Base-by-base conservation (phyloP, 352 stramenopile species). In the Globisporangium megalacanthum region DNA sequence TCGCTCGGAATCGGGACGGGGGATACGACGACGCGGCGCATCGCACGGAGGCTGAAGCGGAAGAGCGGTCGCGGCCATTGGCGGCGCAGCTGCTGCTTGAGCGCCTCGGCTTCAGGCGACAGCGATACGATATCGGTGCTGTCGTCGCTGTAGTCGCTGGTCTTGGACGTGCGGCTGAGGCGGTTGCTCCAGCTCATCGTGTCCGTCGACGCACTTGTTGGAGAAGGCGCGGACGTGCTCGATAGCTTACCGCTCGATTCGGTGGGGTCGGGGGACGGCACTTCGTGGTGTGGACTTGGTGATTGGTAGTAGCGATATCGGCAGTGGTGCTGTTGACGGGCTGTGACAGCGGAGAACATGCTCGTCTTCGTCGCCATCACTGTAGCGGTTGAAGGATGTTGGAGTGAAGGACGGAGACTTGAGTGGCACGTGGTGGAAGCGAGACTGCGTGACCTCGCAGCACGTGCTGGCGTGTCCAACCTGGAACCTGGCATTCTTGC, bases 1-100 rank as follows among this genome's bases (percentile, higher is more conserved):
- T 77, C 65, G 9, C 54, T 41, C 10, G 72, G 70, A 29, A 85
- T 75, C 54, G 74, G 53, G 46, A 83, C 68, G 9, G 75, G 75
- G 37, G 71, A 59, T 29, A 78, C 52, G 15, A 85, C 72, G 4
- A 80, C 61, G 42, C 62, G 64, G 35, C 64, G 58, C 44, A 85
- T 62, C 39, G 65, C 60, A 11, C 60, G 56, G 20, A 82, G 66
- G 44, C 64, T 71, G 58, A 85, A 85, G 47, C 66, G 67, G 31
- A 71, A 64, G 15, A 53, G 19, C 37, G 65, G 64, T 35, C 29
- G 36, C 4, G 61, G 61, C 49, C 61, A 63, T 35, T 39, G 59
- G 55, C 35, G 54, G 7, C 22, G 61, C 20, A 67, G 54, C 13
- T 52, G 56, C 33, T 54, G 41, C 56, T 67, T 67, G 41, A 67